These are phyloP conservation scores for Phytophthora hybrid DNA, from an alignment of 352 stramenopile genomes.

Conservation along the genomic window DNA sequence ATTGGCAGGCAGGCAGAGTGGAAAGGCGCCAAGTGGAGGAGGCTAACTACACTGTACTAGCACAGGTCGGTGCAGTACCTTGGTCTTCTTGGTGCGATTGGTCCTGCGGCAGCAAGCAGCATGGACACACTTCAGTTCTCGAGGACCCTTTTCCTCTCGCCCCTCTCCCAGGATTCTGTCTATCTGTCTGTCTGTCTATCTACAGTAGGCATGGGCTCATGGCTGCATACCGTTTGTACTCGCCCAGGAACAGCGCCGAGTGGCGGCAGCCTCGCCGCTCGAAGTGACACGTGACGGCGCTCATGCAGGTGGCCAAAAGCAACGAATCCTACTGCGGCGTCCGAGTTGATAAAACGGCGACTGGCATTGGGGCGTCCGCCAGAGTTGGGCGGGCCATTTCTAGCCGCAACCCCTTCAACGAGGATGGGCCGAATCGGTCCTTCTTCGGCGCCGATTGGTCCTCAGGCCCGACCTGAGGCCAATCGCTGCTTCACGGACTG, in stretches of 20 bases:
- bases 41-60: too few species aligned
- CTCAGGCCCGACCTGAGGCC: slow-evolving; percentile 2
- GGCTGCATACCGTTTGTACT: slow-evolving; percentile 72
- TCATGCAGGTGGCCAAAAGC: slow-evolving; percentile 21
- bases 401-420: slow-evolving; percentile 16
- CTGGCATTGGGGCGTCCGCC: slow-evolving; percentile 20
- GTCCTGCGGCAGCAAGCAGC: slow-evolving; percentile 22
- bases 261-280: slow-evolving; percentile 50
- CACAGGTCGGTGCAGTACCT: slow-evolving; percentile 9
- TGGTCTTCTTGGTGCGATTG: slow-evolving; percentile 43
- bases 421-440: slow-evolving; percentile 37
- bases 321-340: slow-evolving; percentile 3
- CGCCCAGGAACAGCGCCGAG: slow-evolving; percentile 48
- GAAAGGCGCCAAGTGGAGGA: too few species aligned
- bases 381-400: slow-evolving; percentile 24
- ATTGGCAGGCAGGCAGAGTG: too few species aligned
- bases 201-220: too few species aligned
- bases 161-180: too few species aligned
- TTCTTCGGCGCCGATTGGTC: slow-evolving; percentile 33
- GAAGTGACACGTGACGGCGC: slow-evolving; percentile 51
- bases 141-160: too few species aligned
- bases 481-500: slow-evolving; percentile 13
- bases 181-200: too few species aligned
- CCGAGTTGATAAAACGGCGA: slow-evolving; percentile 25
- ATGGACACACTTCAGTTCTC: too few species aligned